Percentiles rank a stretch among this genome's conserved stretches.
Conservation (phyloP, 2,329 filamentous ascomycete genomes). For the Verticillium dahliae region DNA sequence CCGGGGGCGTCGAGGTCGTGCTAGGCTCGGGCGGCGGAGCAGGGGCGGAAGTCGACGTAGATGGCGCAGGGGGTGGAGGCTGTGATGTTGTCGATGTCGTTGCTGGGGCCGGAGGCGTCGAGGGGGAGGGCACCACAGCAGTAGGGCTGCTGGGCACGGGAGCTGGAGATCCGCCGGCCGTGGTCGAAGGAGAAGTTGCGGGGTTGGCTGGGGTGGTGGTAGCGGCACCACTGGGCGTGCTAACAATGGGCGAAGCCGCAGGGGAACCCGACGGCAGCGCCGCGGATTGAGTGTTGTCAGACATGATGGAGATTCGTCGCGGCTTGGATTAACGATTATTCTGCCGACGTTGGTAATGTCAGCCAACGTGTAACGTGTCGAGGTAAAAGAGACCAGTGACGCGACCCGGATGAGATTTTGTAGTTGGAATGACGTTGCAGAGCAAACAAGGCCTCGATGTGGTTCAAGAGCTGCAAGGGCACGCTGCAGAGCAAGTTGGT, state of each 20-base stretch:
- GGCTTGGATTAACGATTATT: conserved; percentile 8
- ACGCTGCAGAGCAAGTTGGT: background rate
- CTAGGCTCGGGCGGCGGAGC: conserved; percentile 7
- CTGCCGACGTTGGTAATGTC: conserved; percentile 20
- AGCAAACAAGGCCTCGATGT: background rate
- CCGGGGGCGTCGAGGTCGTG: conserved; percentile 7
- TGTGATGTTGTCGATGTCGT: conserved; percentile 7
- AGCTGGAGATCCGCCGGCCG: conserved; percentile 2
- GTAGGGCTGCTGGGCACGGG: conserved; percentile 4
- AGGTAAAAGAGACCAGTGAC: background rate
- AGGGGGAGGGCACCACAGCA: conserved; percentile 6
- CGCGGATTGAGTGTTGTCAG: conserved; percentile 7
- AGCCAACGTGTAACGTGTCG: conserved; percentile 14
- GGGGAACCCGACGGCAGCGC: background rate
- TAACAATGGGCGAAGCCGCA: background rate
- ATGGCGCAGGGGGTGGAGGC: conserved; percentile 10
- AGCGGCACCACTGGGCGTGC: background rate
- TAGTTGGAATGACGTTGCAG: background rate
- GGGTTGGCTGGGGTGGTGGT: conserved; percentile 3
- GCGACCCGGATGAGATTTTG: background rate
- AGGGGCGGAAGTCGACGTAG: conserved; percentile 8
- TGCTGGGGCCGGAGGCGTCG: conserved; percentile 10
- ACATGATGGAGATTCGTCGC: conserved; percentile 24
- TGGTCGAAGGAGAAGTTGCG: background rate
- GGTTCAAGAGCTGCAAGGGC: background rate